phyloP scores from a whole-genome alignment of 805 yeast species.

The Wickerhamomyces sydowiorum region DNA sequence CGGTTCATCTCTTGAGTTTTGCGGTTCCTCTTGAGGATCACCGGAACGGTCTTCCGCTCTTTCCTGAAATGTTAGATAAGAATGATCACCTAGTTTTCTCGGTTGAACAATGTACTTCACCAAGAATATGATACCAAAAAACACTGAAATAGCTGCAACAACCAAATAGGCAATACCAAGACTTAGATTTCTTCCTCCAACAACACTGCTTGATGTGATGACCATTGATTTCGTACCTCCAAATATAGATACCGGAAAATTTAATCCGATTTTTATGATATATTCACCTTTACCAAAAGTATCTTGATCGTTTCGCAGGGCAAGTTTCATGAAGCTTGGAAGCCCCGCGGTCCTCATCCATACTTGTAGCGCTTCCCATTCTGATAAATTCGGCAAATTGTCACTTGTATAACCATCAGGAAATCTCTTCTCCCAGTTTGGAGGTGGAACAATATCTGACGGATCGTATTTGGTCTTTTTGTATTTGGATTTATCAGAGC shows the following conservation, averaged over 20 bases:
- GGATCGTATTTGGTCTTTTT: slow-evolving; percentile 66
- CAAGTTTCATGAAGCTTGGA: slow-evolving; percentile 77
- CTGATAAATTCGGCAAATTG: slow-evolving; percentile 69
- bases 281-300: slow-evolving; percentile 63
- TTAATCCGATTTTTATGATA: slow-evolving; percentile 57
- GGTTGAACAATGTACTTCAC: slow-evolving; percentile 80
- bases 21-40: not conserved
- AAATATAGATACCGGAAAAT: slow-evolving; percentile 76
- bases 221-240: slow-evolving; percentile 89
- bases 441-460: slow-evolving; percentile 84
- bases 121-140: slow-evolving; percentile 71
- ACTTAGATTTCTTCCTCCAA: slow-evolving; percentile 85
- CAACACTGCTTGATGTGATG: slow-evolving; percentile 70
- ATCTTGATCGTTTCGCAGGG: slow-evolving; percentile 61
- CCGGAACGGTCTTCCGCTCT: slow-evolving; percentile 12
- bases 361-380: slow-evolving; percentile 83
- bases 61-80: slow-evolving; percentile 42
- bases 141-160: slow-evolving; percentile 71
- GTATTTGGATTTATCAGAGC: slow-evolving; percentile 65
- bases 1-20: slow-evolving; percentile 1
- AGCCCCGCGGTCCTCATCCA: slow-evolving; percentile 98
- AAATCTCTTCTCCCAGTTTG: slow-evolving; percentile 73
- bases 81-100: slow-evolving; percentile 79
- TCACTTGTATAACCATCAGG: slow-evolving; percentile 88
- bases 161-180: slow-evolving; percentile 81